A percentile compares a stretch with the other conserved stretches of the same genome.
Conservation (phyloP, 2,329 filamentous ascomycete species). For the Botrytis squamosa region DNA sequence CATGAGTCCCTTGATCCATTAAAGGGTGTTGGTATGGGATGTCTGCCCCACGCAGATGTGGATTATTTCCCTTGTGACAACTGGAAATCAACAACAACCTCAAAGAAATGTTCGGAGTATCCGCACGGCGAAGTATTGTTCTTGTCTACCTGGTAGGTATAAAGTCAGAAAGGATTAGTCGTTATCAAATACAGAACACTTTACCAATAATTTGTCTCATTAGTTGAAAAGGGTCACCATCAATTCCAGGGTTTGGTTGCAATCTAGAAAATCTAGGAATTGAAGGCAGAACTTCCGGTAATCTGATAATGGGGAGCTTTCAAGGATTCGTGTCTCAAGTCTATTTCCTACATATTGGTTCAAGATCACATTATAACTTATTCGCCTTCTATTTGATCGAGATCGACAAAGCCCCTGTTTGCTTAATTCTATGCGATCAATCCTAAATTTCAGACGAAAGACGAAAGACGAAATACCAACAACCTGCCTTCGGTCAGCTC, state of each 20-base stretch:
- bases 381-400: conserved; percentile 1
- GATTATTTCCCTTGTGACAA: conserved; percentile 3
- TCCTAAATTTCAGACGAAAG: neutral
- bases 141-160: neutral
- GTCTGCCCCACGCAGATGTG: conserved; percentile 5
- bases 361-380: neutral
- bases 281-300: conserved; percentile 2
- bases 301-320: conserved; percentile 7
- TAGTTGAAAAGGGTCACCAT: neutral
- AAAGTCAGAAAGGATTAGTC: neutral
- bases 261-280: neutral
- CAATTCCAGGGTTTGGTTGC: neutral
- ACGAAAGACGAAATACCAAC: neutral
- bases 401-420: conserved; percentile 15
- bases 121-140: neutral
- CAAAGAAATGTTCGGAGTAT: neutral
- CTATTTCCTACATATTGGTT: conserved; percentile 9
- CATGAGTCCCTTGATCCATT: conserved; percentile 3
- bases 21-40: conserved; percentile 4
- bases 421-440: neutral
- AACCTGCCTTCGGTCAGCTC: neutral
- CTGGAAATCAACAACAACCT: neutral
- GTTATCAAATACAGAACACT: neutral
- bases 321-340: conserved; percentile 16
- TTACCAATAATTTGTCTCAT: conserved; percentile 10